Base-by-base conservation (phyloP, 768 basidiomycete species). In the Serendipita sp. region DNA sequence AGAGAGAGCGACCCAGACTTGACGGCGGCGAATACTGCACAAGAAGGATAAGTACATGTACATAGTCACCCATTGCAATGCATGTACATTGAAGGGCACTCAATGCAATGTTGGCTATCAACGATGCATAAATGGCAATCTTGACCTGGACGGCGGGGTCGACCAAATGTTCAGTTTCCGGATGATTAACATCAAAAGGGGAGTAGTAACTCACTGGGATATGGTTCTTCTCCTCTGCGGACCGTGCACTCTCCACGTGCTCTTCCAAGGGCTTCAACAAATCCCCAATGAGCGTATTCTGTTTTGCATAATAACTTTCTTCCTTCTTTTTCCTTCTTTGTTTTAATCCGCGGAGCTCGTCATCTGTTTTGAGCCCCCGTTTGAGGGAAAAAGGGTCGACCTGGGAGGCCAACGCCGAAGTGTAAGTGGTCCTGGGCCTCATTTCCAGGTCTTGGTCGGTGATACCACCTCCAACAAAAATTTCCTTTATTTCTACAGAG, bases 181-280 rank as follows among this genome's bases (percentile, higher is more conserved):
- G 27, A 63, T 31, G 55, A 34, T 37, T 31, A 6, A 48, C n/a
- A 37, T 5, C 13, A 46, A 27, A 15, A 40, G 6, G 5, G 45
- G 34, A 60, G 65, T 29, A 29, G 13, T 6, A 23, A 31, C 82
- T 66, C 69, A 89, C 89, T 18, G 86, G 78, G 53, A 89, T 69
- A 18, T 87, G 85, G 43, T 80, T 77, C 34, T 79, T 78, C 40
- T 85, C 81, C 71, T 86, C 86, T 36, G 85, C 83, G 11, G 79
- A 77, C 66, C 78, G 80, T 15, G 91, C 92, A 69, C 95, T 90
- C 62, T 83, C 80, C 0, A 91, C 91, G 70, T 93, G 88, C 37
- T 86, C 84, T 40, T 91, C 88, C 82, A 98, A 87, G 0, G 92
- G 82, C 73, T 95, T 96, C 37, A 98, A 80, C 66, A 97, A 74